Conservation (phyloP, 768 basidiomycete species). For the Mycena sanguinolenta region DNA sequence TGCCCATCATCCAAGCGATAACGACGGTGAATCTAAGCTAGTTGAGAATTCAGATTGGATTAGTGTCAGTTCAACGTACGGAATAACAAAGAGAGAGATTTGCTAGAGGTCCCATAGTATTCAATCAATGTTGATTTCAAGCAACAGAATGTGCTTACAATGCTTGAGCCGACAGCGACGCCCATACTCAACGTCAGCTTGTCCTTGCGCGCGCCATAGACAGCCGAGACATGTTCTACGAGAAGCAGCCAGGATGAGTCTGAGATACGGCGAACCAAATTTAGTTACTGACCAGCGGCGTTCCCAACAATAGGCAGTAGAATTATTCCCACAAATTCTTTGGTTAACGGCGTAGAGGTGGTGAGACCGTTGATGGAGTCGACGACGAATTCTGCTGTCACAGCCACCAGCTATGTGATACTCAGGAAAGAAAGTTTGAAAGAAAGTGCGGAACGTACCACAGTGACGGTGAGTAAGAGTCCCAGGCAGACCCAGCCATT, state of each 20-base stretch:
- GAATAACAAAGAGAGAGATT: constrained; percentile 76
- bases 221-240: constrained; percentile 78
- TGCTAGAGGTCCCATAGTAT: constrained; percentile 51
- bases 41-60: not conserved
- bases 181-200: constrained; percentile 78
- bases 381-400: constrained; percentile 65
- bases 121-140: not conserved
- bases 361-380: constrained; percentile 75
- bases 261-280: not conserved
- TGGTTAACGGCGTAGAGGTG: constrained; percentile 57
- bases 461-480: constrained; percentile 48
- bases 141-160: constrained; percentile 51
- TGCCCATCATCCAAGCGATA: constrained; percentile 75
- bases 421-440: not conserved
- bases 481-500: constrained; percentile 30
- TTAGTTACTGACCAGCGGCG: constrained; percentile 50
- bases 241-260: not conserved
- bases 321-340: constrained; percentile 74
- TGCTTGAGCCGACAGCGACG: constrained; percentile 74
- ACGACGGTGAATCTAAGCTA: constrained; percentile 62
- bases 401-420: constrained; percentile 48
- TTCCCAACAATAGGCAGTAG: constrained; percentile 82
- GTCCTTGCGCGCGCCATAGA: constrained; percentile 76
- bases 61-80: constrained; percentile 51
- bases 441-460: constrained; percentile 7